Evolutionary conservation across 208 protist species (phyloP), one percentile per base, ranked within the genome.

Genomic region (Herpetomonas tarakana): DNA sequence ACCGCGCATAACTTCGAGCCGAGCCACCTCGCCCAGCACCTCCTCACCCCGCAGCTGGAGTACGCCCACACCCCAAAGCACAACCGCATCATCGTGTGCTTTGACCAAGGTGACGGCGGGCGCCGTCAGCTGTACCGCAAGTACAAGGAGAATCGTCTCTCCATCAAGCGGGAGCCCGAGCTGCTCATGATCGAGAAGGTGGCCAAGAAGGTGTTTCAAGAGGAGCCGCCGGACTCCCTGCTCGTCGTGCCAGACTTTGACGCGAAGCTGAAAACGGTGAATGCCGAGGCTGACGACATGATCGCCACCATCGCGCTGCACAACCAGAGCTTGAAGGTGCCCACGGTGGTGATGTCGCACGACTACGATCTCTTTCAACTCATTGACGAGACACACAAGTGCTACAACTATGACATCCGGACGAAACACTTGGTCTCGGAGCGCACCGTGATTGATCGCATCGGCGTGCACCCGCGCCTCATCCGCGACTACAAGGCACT

Each of bases 241-340:
- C 62, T 93, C 3, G 57, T 96, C 7, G 65, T 90, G 9, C 89
- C 89, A n/a, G 84, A 92, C 63, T 82, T 68, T 54, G 76, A 92
- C 46, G 25, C 89, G 1, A 61, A 71, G 7, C 71, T 96, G 3
- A 79, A 84, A 38, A 84, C 51, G 18, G 50, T 96, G 18, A 83
- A 92, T 46, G 86, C 82, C n/a, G 90, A 96, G 68, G 90, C 86
- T 18, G 90, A 96, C 66, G 90, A 96, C 62, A 93, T 96, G 79
- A 96, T 96, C 47, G 84, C 84, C 28, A 92, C 79, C 1, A 44
- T 96, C 26, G 78, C 86, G 3, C 53, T 91, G 4, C 76, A 83
- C 64, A 86, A 86, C 28, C 83, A 91, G 54, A 69, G 84, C 51
- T 54, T 78, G n/a, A 91, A 81, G 38, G 61, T 85, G 22, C 90